Evolutionary conservation across 1,139 yeast genomes (phyloP), one percentile per base, ranked within the genome.

Genomic region (Pichia sp.): DNA sequence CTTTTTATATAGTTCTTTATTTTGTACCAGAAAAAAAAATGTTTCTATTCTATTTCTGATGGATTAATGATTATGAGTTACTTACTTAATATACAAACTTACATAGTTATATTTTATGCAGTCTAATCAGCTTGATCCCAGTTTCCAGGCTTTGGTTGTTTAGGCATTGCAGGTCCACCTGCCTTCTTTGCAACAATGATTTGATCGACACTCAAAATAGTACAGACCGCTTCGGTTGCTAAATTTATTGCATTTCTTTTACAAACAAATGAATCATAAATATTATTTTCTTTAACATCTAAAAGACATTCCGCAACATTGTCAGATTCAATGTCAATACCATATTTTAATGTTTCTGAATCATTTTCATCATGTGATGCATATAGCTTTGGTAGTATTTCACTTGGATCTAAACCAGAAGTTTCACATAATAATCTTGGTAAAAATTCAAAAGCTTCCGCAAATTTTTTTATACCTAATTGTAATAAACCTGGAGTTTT

Each of bases 391-490:
- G 96, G 89, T 54, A 92, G 71, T 12, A 85, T 82, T 62, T 89
- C 97, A 28, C 94, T 81, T 11, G 95, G 78, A 61, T 92, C 96
- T 56, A 90, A 71, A 35, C 98, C 98, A 6, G 97, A 82, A 39
- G 97, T 92, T 63, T 90, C 97, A 25, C 97, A 94, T 55, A 92
- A 73, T 7, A 94, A 83, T 61, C 96, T 76, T 50, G 98, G 98
- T 48, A 92, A 74, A 16, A 87, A 87, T 68, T 92, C 98, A 64
- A 92, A 90, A 1, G 97, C 96, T 59, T 84, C 82, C 20, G 96
- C 98, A 66, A 81, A 92, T 60, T 85, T 84, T 69, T 92, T 92
- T 59, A 92, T 92, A 41, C 97, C 96, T 52, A 92, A 77, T 66
- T 90, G 98, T 57, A 87, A 66, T 52, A 90, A 72, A 37, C 97